A percentile compares a stretch with the other conserved stretches of the same genome.
These are phyloP conservation scores for Setaria italica DNA, from an alignment of 202 grass and related monocot genomes.

Conservation along the genomic window DNA sequence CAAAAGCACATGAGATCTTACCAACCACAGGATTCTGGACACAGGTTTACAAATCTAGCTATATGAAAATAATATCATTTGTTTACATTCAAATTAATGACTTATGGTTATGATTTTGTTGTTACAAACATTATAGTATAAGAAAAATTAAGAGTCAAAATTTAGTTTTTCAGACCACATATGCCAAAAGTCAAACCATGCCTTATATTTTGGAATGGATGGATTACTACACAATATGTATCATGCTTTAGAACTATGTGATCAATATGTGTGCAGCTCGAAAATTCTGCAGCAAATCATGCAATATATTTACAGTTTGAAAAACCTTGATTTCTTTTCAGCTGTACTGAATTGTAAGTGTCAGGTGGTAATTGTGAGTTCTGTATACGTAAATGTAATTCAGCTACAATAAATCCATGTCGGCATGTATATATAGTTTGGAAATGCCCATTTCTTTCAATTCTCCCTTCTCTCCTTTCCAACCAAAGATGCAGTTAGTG, in stretches of 20 bases:
- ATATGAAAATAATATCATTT: neutral
- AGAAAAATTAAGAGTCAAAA: neutral
- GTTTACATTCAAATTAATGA: neutral
- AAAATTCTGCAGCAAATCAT: neutral
- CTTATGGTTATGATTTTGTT: neutral
- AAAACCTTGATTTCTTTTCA: neutral
- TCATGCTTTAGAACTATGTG: neutral
- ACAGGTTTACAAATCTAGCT: neutral
- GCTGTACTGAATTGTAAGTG: neutral
- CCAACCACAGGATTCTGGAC: neutral
- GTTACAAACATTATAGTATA: neutral
- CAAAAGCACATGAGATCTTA: slow-evolving; percentile 20
- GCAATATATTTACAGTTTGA: no score
- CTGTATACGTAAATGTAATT: neutral
- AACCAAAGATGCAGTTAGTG: slow-evolving; percentile 8
- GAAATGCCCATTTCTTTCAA: slow-evolving; percentile 3
- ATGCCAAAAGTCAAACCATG: neutral
- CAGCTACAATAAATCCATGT: neutral
- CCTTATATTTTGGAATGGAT: neutral
- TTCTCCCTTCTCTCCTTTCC: slow-evolving; percentile 2
- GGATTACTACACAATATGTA: neutral
- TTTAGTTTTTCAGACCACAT: neutral
- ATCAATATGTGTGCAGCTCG: neutral
- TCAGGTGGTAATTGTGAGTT: neutral
- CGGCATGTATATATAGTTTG: slow-evolving; percentile 8